phyloP scores from a whole-genome alignment of 495 filamentous ascomycete species.

The Tricharina praecox region DNA sequence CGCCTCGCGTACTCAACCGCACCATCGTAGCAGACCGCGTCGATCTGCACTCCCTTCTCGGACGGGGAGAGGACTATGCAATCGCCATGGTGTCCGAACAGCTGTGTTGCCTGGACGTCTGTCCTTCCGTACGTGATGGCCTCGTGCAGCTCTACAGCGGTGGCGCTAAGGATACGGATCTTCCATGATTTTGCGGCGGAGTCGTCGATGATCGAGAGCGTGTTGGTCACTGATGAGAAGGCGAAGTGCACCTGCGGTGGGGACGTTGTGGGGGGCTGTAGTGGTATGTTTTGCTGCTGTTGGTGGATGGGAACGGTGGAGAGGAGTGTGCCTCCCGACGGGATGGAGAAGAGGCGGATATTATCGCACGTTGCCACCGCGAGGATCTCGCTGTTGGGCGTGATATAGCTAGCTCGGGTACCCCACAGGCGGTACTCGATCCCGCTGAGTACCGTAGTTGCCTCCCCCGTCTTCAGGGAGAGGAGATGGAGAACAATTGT shows the following conservation, averaged over 20 bases:
- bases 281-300: too few species aligned
- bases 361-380: neutral
- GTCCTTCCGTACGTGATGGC: neutral
- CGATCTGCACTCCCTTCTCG: neutral
- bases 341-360: neutral
- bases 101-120: too few species aligned
- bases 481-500: neutral
- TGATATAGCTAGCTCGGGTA: neutral
- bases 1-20: too few species aligned
- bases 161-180: neutral
- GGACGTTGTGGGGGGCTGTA: neutral
- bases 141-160: neutral
- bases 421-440: too few species aligned
- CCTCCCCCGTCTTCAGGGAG: neutral
- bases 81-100: neutral
- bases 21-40: neutral
- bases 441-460: too few species aligned
- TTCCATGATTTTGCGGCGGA: neutral
- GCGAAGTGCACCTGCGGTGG: too few species aligned
- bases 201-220: neutral
- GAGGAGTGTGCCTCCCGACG: neutral
- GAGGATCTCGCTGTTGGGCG: neutral
- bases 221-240: neutral
- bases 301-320: neutral
- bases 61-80: neutral